Conservation (phyloP, 257 asterid genomes). For the Striga asiatica region DNA sequence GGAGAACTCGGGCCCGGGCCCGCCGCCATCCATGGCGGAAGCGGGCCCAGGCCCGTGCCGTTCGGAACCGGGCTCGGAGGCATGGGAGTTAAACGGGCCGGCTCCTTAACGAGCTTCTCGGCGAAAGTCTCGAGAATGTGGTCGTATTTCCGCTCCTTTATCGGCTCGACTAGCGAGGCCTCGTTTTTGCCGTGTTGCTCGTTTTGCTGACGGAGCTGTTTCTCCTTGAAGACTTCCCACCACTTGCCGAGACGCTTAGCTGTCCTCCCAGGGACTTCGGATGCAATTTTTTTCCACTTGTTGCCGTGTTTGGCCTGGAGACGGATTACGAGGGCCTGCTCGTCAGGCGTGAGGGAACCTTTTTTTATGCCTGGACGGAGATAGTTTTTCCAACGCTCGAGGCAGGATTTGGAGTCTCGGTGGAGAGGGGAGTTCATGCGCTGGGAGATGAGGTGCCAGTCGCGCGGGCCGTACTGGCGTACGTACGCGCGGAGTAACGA, state of each 20-base stretch:
- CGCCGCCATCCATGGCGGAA: conserved; percentile 77
- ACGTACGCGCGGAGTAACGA: conserved; percentile 47
- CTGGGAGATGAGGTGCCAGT: conserved; percentile 53
- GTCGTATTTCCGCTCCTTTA: conserved; percentile 61
- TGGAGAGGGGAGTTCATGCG: conserved; percentile 54
- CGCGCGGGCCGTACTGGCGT: conserved; percentile 55
- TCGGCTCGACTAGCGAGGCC: too few relatives aligned
- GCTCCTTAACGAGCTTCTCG: conserved; percentile 39
- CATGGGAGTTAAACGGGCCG: too few relatives aligned
- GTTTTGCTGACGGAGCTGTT: conserved; percentile 62
- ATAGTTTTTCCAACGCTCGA: conserved; percentile 72
- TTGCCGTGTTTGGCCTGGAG: conserved; percentile 67
- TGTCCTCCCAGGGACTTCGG: conserved; percentile 76
- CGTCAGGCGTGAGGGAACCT: conserved; percentile 61
- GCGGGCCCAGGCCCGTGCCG: conserved; percentile 15
- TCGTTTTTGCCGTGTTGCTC: too few relatives aligned
- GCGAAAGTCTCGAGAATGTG: conserved; percentile 71
- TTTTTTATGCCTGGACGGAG: conserved; percentile 70
- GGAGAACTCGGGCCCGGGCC: conserved; percentile 43
- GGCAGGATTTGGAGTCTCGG: conserved; percentile 72
- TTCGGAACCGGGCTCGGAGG: conserved; percentile 40
- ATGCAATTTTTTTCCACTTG: conserved; percentile 75
- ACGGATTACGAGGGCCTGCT: conserved; percentile 56
- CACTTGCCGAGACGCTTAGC: conserved; percentile 84
- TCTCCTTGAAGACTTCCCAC: conserved; percentile 93